Evolutionary conservation across 2,329 filamentous ascomycete genomes (phyloP).

Genomic region (Dothiorella sarmentorum): DNA sequence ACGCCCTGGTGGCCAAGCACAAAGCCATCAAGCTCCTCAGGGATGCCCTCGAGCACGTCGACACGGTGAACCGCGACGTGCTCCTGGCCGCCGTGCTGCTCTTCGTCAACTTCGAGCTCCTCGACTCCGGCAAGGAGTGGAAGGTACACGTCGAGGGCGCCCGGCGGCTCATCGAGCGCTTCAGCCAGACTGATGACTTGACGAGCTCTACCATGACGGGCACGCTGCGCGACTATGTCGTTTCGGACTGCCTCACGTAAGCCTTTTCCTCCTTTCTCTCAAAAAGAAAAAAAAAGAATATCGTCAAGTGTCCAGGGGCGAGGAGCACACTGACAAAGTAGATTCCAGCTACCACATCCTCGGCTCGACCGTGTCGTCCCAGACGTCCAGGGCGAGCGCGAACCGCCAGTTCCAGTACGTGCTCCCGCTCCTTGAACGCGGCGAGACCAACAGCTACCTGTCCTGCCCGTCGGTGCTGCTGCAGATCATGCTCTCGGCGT

Average conservation of each 20-base stretch:
- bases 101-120: slow-evolving; percentile 49
- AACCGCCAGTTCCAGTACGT: neutral
- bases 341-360: slow-evolving; percentile 3
- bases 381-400: slow-evolving; percentile 23
- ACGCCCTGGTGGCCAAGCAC: slow-evolving; percentile 47
- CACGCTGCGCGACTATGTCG: slow-evolving; percentile 1
- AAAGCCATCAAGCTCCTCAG: slow-evolving; percentile 44
- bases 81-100: slow-evolving; percentile 47
- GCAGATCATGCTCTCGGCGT: slow-evolving; percentile 36
- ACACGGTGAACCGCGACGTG: slow-evolving; percentile 37
- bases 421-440: slow-evolving; percentile 33
- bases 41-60: slow-evolving; percentile 29
- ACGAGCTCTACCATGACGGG: slow-evolving; percentile 9
- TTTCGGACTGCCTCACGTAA: neutral
- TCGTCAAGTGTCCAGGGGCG: too few relatives aligned
- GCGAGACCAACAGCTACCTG: slow-evolving; percentile 40
- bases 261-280: neutral
- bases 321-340: too few relatives aligned
- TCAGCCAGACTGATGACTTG: slow-evolving; percentile 24
- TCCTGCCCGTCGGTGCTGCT: slow-evolving; percentile 36
- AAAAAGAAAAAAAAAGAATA: too few relatives aligned
- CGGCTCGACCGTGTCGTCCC: neutral
- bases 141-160: slow-evolving; percentile 51
- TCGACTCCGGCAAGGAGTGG: slow-evolving; percentile 52
- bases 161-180: slow-evolving; percentile 44